Conservation (phyloP, 192 early-diverging fungal species). For the Jimgerdemannia flammicorona region DNA sequence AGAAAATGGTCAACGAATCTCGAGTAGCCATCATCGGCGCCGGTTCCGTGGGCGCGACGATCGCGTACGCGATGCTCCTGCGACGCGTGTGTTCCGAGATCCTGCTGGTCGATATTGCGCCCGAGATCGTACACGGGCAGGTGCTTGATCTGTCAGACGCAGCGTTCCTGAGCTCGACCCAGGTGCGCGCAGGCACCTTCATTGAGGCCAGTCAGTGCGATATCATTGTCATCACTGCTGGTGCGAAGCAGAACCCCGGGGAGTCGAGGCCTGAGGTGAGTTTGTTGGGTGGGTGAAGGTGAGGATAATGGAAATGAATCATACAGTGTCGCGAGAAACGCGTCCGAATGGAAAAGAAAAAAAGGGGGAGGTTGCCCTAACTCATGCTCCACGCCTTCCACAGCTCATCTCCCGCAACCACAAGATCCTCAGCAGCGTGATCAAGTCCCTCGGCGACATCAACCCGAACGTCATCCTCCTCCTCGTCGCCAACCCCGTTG, state of each 20-base stretch:
- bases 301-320: neutral
- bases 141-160: slow-evolving; percentile 82
- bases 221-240: slow-evolving; percentile 81
- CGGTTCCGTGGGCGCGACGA: slow-evolving; percentile 73
- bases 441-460: slow-evolving; percentile 72
- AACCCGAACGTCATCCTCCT: slow-evolving; percentile 67
- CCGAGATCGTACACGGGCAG: slow-evolving; percentile 67
- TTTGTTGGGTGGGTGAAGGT: neutral
- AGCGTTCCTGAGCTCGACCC: slow-evolving; percentile 63
- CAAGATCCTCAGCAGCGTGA: slow-evolving; percentile 67
- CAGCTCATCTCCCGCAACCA: slow-evolving; percentile 78
- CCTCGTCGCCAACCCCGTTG: slow-evolving; percentile 82
- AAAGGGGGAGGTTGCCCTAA: neutral
- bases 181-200: slow-evolving; percentile 52
- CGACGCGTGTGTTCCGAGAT: slow-evolving; percentile 68
- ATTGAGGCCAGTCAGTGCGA: slow-evolving; percentile 79
- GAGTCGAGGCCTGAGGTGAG: slow-evolving; percentile 62
- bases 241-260: slow-evolving; percentile 74
- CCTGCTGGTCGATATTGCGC: slow-evolving; percentile 66
- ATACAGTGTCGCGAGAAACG: neutral
- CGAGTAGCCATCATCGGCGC: slow-evolving; percentile 71
- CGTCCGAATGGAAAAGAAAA: too few species aligned
- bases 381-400: neutral
- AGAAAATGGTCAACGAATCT: slow-evolving; percentile 19
- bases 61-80: slow-evolving; percentile 67